Base-by-base conservation (phyloP, 768 basidiomycete genomes). In the Tricholoma bakamatsutake region DNA sequence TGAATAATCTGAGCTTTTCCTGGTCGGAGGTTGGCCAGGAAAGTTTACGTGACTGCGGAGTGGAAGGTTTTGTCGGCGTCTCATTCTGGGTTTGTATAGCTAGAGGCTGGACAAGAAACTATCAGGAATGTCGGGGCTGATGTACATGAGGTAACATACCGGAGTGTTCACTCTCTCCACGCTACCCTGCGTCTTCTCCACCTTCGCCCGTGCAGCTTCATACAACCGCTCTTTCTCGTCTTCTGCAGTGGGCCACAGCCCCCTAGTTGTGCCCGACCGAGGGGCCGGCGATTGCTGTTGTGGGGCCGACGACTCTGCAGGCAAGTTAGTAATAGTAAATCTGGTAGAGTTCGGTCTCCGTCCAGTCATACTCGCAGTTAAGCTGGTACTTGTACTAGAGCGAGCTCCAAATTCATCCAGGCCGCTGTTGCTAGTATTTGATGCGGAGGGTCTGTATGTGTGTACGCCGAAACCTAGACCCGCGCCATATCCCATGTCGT, bases 1-100 rank as follows among this genome's bases (percentile, higher is more conserved):
- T 74, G 67, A 79, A 90, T n/a, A 90, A 65, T n/a, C 79, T 75
- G 1, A 78, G 69, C 62, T 93, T 92, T 66, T 93, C 90, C 54
- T 84, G 80, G 68, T 90, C 90, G 0, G 91, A 88, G 1, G 84
- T 78, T 6, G 74, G 73, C 87, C 87, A 91, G 37, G 67, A 66
- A 30, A 65, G 62, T 30, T 57, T 57, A 17, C 64, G 47, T 15
- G 64, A 50, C 21, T 24, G 21, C 3, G 37, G 60, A 10, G 13
- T 59, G 54, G 67, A 52, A 47, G 55, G 33, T 37, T 61, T 63
- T 11, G 65, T 45, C 12, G 64, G 59, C 28, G 10, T 31, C 5
- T 31, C 8, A 1, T 31, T 31, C 35, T 12, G 43, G 11, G 12
- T 24, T 27, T 37, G 34, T 10, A 11, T 11, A 2, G 56, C 52